Base-by-base conservation (phyloP, 192 early-diverging fungal species). In the Coemansia sp. region DNA sequence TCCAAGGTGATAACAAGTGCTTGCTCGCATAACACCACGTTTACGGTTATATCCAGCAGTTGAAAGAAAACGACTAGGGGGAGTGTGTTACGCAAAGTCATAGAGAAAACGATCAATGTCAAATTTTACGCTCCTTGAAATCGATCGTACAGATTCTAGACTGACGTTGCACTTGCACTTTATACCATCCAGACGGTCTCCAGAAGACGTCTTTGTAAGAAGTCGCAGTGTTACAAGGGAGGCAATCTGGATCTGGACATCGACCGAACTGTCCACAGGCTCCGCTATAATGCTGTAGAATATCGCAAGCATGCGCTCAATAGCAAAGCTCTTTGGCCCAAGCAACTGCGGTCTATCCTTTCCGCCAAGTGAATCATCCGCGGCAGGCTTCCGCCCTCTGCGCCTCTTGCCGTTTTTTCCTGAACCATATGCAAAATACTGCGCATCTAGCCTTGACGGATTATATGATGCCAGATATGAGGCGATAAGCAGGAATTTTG, bases 261-360 rank as follows among this genome's bases (percentile, higher is more conserved):
- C 93, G 6, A 95, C 86, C 6, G 84, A 88, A 57, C 88, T 86
- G 20, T 94, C 92, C 6, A 89, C 74, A 6, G 86, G 78, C 43
- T 92, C 88, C 5, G 87, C 89, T 20, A 93, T 78, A 21, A 95
- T 91, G 67, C 89, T 92, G 75, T 97, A 94, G 77, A 98, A 98
- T 52, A 99, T 98, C 46, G 97, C 97, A 69, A 96, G 73, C 93
- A 99, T 91, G 24, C 97, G 88, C 67, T 99, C 96, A n/a, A 99
- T 83, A 0, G 92, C 92, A 84, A 99, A 99, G 7, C 89, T 69
- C 69, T 92, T 95, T 2, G 97, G 96, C 0, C 97, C 97, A 11
- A 95, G 72, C 2, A 97, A 83, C 66, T 97, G 95, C 72, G 93
- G 95, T 16, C 95, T 84, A 38, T 88, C 81, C 67, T 84, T 62